Percentiles rank a stretch among this genome's conserved stretches.
phyloP scores from a whole-genome alignment of 2,329 filamentous ascomycete genomes.

The Tolypocladium guangdongense region DNA sequence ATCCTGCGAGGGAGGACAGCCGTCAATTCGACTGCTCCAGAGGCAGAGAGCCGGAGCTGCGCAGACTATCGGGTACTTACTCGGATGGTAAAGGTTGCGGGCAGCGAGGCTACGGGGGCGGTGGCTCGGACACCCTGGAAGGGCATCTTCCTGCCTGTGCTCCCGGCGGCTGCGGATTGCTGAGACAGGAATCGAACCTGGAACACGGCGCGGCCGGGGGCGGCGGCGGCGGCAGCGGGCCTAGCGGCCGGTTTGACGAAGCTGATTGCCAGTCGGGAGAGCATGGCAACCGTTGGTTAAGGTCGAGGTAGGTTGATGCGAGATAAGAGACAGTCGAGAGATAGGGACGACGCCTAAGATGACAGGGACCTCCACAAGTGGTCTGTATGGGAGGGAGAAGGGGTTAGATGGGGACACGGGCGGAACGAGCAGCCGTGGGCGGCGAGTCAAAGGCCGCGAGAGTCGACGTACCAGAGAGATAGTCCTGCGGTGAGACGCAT shows the following conservation, averaged over 20 bases:
- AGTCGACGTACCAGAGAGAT: conserved; percentile 56
- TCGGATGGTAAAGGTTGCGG: conserved; percentile 87
- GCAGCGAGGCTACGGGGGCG: conserved; percentile 44
- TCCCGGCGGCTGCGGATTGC: conserved; percentile 47
- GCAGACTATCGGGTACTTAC: conserved; percentile 33
- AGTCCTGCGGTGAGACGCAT: conserved; percentile 45
- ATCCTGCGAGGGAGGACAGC: conserved; percentile 41
- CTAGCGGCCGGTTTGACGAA: conserved; percentile 42
- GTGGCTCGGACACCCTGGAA: conserved; percentile 45
- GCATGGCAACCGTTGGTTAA: conserved; percentile 34
- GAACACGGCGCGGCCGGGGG: conserved; percentile 27
- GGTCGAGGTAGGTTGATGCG: conserved; percentile 1
- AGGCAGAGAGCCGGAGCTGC: neutral
- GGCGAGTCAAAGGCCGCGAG: conserved; percentile 12
- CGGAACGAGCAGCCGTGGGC: conserved; percentile 28
- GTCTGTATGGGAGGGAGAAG: conserved; percentile 15
- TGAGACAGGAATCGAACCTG: conserved; percentile 24
- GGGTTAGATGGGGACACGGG: conserved; percentile 9
- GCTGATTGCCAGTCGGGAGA: conserved; percentile 43
- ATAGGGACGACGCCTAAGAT: conserved; percentile 13
- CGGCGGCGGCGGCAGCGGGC: conserved; percentile 27
- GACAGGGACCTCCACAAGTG: conserved; percentile 32
- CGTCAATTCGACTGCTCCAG: neutral
- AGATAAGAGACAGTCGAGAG: conserved; percentile 11
- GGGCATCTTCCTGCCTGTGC: conserved; percentile 59